Percentiles rank a stretch among this genome's conserved stretches.
Evolutionary conservation across 208 protist genomes (phyloP).

Genomic region (Acanthamoeba royreba): DNA sequence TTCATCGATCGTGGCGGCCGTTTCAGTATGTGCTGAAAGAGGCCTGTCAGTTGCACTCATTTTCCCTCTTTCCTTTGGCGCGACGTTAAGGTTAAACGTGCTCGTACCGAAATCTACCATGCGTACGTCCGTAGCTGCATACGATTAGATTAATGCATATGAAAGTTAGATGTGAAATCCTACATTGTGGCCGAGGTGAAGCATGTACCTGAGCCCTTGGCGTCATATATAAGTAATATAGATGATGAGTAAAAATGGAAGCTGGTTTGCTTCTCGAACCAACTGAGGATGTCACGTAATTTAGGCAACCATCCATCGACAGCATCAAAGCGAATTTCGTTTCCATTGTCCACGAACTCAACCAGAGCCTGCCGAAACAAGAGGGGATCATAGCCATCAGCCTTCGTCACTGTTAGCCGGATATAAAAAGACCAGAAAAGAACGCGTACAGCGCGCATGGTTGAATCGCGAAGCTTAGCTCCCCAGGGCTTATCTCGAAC

Average conservation of each 20-base stretch:
- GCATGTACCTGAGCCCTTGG: neutral
- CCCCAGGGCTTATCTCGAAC: conserved; percentile 5
- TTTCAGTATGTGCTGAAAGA: neutral
- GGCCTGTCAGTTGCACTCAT: too few species aligned
- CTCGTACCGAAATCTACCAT: conserved; percentile 19
- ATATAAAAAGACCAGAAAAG: too few species aligned
- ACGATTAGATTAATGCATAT: too few species aligned
- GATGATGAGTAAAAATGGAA: conserved; percentile 38
- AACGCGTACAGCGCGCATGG: neutral
- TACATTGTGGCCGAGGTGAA: too few species aligned
- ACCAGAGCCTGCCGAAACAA: neutral
- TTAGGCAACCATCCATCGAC: neutral
- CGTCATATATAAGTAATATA: conserved; percentile 36
- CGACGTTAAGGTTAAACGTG: too few species aligned
- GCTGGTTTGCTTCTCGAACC: conserved; percentile 4
- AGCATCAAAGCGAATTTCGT: neutral
- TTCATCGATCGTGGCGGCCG: neutral
- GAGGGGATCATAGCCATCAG: too few species aligned
- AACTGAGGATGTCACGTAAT: neutral
- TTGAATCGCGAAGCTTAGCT: neutral
- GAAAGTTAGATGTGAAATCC: too few species aligned
- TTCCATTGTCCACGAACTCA: neutral
- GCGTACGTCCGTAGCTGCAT: neutral
- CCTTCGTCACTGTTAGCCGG: too few species aligned
- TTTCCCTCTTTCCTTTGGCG: too few species aligned